phyloP scores from a whole-genome alignment of 306 rosid species.

The Acmispon strigosus region DNA sequence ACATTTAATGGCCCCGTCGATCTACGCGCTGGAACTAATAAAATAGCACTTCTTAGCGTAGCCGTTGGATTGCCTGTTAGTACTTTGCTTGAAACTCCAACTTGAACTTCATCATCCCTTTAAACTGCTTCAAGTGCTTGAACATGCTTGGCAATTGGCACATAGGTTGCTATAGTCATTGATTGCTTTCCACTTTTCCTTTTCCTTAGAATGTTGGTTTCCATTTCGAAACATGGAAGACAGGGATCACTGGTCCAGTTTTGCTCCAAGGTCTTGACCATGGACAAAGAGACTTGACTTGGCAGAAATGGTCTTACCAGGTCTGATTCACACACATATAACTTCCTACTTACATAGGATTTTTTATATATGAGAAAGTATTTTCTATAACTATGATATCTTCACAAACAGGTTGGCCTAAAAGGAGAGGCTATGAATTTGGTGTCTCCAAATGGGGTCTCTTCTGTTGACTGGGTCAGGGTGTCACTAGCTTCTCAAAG shows the following conservation, averaged over 20 bases:
- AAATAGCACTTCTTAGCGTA: slow-evolving; percentile 77
- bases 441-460: slow-evolving; percentile 54
- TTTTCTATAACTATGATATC: not conserved
- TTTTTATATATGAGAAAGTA: not conserved
- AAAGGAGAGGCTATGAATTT: slow-evolving; percentile 79
- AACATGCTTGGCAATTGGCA: not conserved
- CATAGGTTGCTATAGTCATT: not conserved
- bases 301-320: slow-evolving; percentile 90
- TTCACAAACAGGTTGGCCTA: slow-evolving; percentile 63
- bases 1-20: slow-evolving; percentile 59
- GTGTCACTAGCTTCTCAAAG: slow-evolving; percentile 42
- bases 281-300: slow-evolving; percentile 60
- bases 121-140: not conserved
- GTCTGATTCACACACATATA: slow-evolving; percentile 25
- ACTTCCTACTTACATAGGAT: not conserved
- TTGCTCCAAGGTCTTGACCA: slow-evolving; percentile 61
- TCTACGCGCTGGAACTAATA: slow-evolving; percentile 67
- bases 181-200: not conserved
- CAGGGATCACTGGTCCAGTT: slow-evolving; percentile 80
- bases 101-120: not conserved
- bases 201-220: slow-evolving; percentile 58
- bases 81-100: slow-evolving; percentile 19
- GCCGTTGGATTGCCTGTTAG: slow-evolving; percentile 92
- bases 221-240: slow-evolving; percentile 73
- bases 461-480: slow-evolving; percentile 66